Conservation (phyloP, 768 basidiomycete species). For the Calocera viscosa region DNA sequence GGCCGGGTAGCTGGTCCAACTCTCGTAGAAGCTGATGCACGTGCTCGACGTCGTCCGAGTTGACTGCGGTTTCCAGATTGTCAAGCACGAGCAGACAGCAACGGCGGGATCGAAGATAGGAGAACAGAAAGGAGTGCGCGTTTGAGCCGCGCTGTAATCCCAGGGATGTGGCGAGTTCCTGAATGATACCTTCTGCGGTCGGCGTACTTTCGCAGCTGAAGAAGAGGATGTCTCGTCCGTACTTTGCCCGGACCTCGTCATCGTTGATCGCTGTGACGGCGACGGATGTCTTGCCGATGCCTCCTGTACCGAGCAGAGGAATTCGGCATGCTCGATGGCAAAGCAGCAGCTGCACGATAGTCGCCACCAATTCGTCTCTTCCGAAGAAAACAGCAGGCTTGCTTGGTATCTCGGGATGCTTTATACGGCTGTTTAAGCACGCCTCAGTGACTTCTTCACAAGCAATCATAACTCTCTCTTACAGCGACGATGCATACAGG, state of each 20-base stretch:
- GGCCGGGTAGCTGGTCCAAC: constrained; percentile 21
- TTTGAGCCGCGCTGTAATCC: constrained; percentile 19
- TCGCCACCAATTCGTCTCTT: not conserved
- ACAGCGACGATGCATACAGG: too few species aligned
- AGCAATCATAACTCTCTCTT: too few species aligned
- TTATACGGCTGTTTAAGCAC: too few species aligned
- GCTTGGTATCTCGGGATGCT: not conserved
- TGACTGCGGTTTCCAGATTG: constrained; percentile 34
- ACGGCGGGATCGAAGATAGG: constrained; percentile 17
- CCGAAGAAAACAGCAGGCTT: not conserved
- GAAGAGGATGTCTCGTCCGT: constrained; percentile 24
- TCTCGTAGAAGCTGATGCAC: constrained; percentile 23
- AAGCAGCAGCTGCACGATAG: not conserved
- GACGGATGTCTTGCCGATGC: constrained; percentile 33
- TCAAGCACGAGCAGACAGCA: constrained; percentile 27
- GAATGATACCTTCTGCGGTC: constrained; percentile 22
- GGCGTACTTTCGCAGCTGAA: constrained; percentile 28
- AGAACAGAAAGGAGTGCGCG: constrained; percentile 15
- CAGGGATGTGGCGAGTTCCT: constrained; percentile 21
- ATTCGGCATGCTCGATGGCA: not conserved
- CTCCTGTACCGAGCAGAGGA: constrained; percentile 25
- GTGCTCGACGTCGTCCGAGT: constrained; percentile 18
- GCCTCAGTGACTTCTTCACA: not conserved
- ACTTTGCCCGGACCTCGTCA: constrained; percentile 19
- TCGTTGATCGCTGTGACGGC: constrained; percentile 28